Percentiles rank a stretch among this genome's conserved stretches.
phyloP scores from a whole-genome alignment of 192 early-diverging fungal genomes.

The Dispira simplex region DNA sequence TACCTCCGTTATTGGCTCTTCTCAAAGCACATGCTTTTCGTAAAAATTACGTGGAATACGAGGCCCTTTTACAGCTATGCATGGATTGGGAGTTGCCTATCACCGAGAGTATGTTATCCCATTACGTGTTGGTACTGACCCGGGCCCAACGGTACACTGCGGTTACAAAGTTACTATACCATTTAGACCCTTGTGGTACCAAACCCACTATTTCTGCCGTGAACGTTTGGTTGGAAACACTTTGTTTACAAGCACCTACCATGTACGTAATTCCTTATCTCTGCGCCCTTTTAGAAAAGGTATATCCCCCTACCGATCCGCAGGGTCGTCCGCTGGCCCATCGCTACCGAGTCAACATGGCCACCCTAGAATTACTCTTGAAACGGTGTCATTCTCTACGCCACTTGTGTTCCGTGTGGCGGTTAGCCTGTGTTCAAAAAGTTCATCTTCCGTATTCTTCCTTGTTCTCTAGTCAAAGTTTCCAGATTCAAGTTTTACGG shows the following conservation, averaged over 20 bases:
- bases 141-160: neutral
- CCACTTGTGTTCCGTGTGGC: neutral
- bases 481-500: neutral
- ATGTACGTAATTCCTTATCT: neutral
- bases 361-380: neutral
- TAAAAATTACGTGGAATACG: neutral
- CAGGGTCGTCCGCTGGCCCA: neutral
- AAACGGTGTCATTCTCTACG: neutral
- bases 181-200: neutral
- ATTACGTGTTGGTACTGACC: neutral
- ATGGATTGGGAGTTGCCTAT: neutral
- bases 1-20: neutral
- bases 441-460: neutral
- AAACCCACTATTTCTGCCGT: neutral
- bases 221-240: neutral
- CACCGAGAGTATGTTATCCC: neutral
- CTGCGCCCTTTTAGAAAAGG: neutral
- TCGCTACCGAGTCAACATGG: neutral
- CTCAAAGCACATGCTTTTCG: neutral
- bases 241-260: neutral
- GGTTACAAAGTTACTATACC: neutral
- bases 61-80: neutral
- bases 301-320: neutral
- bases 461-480: neutral
- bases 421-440: neutral